Evolutionary conservation across 2,329 filamentous ascomycete genomes (phyloP).

Genomic region (Diplodia corticola): DNA sequence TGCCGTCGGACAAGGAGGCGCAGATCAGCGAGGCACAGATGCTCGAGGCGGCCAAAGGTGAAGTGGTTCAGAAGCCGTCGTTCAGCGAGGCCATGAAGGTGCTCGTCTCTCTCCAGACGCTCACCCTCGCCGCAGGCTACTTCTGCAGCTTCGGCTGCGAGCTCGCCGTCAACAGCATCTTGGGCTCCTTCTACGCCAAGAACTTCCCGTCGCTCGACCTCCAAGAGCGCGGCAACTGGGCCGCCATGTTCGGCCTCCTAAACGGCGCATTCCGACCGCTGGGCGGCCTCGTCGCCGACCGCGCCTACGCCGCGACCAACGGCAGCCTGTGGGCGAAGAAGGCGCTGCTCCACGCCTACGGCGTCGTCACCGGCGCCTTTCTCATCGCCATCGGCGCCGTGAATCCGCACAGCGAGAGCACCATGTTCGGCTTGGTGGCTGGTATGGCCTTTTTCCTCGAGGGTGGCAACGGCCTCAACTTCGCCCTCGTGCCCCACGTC

Average conservation of each 20-base stretch:
- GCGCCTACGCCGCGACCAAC: conserved; percentile 54
- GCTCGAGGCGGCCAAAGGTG: conserved; percentile 57
- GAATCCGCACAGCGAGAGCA: conserved; percentile 61
- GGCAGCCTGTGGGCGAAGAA: conserved; percentile 65
- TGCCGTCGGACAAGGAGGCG: conserved; percentile 43
- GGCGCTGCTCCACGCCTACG: conserved; percentile 58
- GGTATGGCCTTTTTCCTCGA: conserved; percentile 81
- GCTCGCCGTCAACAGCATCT: conserved; percentile 61
- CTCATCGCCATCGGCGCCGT: conserved; percentile 63
- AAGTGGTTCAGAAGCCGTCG: conserved; percentile 63
- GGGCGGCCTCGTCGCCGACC: conserved; percentile 62
- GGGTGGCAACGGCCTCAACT: conserved; percentile 83
- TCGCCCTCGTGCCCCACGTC: conserved; percentile 82
- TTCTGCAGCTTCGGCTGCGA: conserved; percentile 63
- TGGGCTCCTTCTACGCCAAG: conserved; percentile 59
- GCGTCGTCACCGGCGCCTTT: conserved; percentile 59
- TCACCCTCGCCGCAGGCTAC: conserved; percentile 56
- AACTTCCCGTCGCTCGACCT: conserved; percentile 58
- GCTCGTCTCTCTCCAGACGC: conserved; percentile 60
- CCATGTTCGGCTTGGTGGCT: conserved; percentile 75
- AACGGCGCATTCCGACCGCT: conserved; percentile 68
- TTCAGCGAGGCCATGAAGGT: conserved; percentile 61
- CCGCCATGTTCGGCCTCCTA: conserved; percentile 73
- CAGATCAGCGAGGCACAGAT: conserved; percentile 54
- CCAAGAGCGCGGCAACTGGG: conserved; percentile 60